phyloP scores from a whole-genome alignment of 257 asterid species.

The Capsicum rhomboideum region DNA sequence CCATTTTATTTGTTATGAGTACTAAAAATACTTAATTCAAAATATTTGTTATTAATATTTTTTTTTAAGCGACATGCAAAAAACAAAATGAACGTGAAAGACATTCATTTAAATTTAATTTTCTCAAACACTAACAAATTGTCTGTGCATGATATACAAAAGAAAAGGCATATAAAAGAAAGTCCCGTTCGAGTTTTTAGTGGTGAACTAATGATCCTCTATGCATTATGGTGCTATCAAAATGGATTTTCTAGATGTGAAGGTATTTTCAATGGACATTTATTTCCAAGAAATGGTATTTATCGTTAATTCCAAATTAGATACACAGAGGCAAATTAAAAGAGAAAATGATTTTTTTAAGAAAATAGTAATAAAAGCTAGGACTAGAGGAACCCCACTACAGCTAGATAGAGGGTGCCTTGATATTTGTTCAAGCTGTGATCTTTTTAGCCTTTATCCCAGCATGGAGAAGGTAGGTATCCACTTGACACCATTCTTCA shows the following conservation, averaged over 20 bases:
- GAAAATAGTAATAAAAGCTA: neutral
- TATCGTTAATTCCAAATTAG: neutral
- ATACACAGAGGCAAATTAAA: too few species aligned
- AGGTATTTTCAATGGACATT: neutral
- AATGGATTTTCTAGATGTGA: neutral
- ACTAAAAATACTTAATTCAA: too few species aligned
- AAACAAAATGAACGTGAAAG: neutral
- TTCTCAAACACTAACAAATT: neutral
- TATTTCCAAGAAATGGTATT: neutral
- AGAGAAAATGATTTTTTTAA: too few species aligned
- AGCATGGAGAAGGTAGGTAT: neutral
- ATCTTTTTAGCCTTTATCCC: constrained; percentile 4
- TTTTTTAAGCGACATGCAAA: neutral
- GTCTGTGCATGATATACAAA: neutral
- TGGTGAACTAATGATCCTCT: neutral
- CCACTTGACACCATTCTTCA: constrained; percentile 20
- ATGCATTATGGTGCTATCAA: neutral
- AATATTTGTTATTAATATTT: too few species aligned
- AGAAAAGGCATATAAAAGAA: neutral
- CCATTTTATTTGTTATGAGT: too few species aligned
- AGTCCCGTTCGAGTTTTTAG: neutral
- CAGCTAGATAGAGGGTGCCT: neutral
- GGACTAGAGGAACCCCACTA: neutral
- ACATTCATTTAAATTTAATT: too few species aligned
- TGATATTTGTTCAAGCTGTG: neutral